These are phyloP conservation scores for Fibroporia radiculosa DNA, from an alignment of 768 basidiomycete genomes.

Conservation along the genomic window DNA sequence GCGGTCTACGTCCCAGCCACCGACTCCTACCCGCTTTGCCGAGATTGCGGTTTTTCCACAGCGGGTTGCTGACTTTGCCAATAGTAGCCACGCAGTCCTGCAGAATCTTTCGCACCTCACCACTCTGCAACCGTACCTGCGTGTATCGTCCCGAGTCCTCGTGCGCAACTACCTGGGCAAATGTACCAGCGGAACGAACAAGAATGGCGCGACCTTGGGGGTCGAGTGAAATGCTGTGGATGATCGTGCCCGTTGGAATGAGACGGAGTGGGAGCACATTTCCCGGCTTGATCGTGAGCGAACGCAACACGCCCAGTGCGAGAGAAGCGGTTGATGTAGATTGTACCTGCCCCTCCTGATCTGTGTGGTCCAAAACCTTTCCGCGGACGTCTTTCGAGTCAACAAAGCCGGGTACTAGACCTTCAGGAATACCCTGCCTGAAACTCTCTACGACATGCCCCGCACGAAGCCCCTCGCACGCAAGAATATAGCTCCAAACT, in stretches of 20 bases:
- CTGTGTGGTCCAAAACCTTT: slow-evolving; percentile 14
- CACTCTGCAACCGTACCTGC: slow-evolving; percentile 82
- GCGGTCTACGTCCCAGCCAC: slow-evolving; percentile 81
- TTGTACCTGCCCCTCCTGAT: slow-evolving; percentile 17
- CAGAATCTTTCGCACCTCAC: slow-evolving; percentile 84
- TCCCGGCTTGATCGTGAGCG: slow-evolving; percentile 78
- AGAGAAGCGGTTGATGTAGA: slow-evolving; percentile 48
- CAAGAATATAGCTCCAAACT: slow-evolving; percentile 87
- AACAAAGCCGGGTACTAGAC: slow-evolving; percentile 46
- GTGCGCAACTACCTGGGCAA: slow-evolving; percentile 74
- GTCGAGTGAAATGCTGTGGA: slow-evolving; percentile 78
- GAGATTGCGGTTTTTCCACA: slow-evolving; percentile 77
- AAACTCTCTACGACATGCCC: slow-evolving; percentile 88
- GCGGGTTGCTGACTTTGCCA: slow-evolving; percentile 84
- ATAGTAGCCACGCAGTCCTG: slow-evolving; percentile 82
- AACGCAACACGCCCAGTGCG: slow-evolving; percentile 78
- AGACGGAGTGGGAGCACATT: slow-evolving; percentile 89
- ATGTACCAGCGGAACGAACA: slow-evolving; percentile 85
- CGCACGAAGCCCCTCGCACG: slow-evolving; percentile 81
- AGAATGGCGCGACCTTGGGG: slow-evolving; percentile 74
- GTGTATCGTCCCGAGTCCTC: slow-evolving; percentile 65
- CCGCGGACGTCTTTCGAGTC: slow-evolving; percentile 20
- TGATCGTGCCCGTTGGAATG: slow-evolving; percentile 85
- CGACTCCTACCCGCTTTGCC: slow-evolving; percentile 90
- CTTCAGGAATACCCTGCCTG: slow-evolving; percentile 72